Base-by-base conservation (phyloP, 2,329 filamentous ascomycete species). In the Neodidymelliopsis sp. region DNA sequence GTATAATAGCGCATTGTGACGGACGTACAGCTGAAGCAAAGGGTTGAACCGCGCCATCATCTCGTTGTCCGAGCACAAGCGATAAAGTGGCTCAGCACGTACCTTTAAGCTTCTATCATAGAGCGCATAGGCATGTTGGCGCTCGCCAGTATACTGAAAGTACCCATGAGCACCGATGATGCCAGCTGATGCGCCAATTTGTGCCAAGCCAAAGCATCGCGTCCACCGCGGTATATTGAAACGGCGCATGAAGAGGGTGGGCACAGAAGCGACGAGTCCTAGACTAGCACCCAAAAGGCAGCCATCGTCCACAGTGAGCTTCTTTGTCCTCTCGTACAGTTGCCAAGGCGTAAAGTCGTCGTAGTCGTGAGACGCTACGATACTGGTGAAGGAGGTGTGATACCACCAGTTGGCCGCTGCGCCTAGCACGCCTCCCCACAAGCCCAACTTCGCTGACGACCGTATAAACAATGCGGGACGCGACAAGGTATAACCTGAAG, bases 141-240 rank as follows among this genome's bases (percentile, higher is more conserved):
- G 54, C 46, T 67, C 63, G 13, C 64, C 66, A 0, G 53, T 69
- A 22, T 67, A 67, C 9, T 65, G 53, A 13, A 69, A 52, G 29
- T 66, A 67, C 23, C 49, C 59, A 50, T 66, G 58, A 4, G 59
- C 50, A 20, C 47, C 62, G 4, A 60, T 12, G 2, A 67, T 37
- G 6, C 66, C 65, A 6, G 54, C 49, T 28, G 57, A 61, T 12
- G 62, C 62, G 12, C 65, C 66, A 6, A 61, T 54, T 29, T 67
- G 65, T 3, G 49, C 35, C 59, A 66, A 60, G 36, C 65, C 65
- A 6, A 59, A 15, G 31, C 55, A 59, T 11, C 57, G 54, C 43
- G 59, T 59, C 63, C 56, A 66, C 28, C 53, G 59, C 1, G 63
- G 55, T 38, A 64, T 56, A 9, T 50, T 47, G 13, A 54, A 53